phyloP scores from a whole-genome alignment of 768 basidiomycete species.

The Suillus paluster region DNA sequence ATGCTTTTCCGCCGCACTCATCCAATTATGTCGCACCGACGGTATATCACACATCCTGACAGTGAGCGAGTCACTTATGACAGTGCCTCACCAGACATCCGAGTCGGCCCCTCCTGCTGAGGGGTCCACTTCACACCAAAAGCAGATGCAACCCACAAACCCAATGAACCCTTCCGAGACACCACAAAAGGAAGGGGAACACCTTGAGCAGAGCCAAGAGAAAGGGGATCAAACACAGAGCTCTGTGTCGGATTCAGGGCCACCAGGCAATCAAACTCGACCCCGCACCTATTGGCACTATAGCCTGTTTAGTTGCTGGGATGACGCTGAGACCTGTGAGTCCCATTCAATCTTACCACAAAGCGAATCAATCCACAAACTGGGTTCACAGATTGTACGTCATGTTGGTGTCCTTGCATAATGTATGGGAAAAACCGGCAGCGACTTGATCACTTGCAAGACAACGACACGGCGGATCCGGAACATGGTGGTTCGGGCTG shows the following conservation, averaged over 20 bases:
- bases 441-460: slow-evolving; percentile 37
- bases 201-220: neutral
- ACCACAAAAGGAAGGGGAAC: neutral
- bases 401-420: slow-evolving; percentile 45
- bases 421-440: slow-evolving; percentile 42
- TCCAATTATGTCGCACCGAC: neutral
- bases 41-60: neutral
- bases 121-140: neutral
- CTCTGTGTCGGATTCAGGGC: neutral
- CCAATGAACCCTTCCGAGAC: neutral
- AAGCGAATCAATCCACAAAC: neutral
- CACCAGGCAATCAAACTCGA: neutral
- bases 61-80: neutral
- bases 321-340: slow-evolving; percentile 9
- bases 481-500: slow-evolving; percentile 33
- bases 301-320: slow-evolving; percentile 7
- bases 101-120: neutral
- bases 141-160: slow-evolving; percentile 3
- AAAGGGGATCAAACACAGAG: neutral
- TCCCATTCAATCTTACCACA: neutral
- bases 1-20: neutral
- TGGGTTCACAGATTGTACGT: slow-evolving; percentile 11
- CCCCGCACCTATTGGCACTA: neutral
- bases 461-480: slow-evolving; percentile 39
- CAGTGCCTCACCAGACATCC: neutral